Percentiles rank a stretch among this genome's conserved stretches.
phyloP scores from a whole-genome alignment of 2,329 filamentous ascomycete genomes.

The Fusarium ambrosium region DNA sequence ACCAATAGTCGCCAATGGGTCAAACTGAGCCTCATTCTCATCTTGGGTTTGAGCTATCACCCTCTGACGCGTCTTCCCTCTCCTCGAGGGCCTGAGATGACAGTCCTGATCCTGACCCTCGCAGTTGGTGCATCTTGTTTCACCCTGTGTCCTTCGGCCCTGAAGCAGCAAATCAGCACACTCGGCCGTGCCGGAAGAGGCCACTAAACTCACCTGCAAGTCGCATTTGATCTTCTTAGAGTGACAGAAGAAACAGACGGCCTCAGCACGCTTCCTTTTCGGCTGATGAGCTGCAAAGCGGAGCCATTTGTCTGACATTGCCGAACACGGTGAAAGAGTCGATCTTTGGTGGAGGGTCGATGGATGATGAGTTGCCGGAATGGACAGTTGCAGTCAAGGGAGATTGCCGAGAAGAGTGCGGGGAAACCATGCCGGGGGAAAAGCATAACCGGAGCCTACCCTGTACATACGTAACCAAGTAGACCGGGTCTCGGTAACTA shows the following conservation, averaged over 20 bases:
- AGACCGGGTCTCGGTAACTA: background rate
- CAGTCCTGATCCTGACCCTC: conserved; percentile 45
- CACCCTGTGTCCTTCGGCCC: conserved; percentile 41
- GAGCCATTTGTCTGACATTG: conserved; percentile 53
- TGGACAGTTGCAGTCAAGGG: background rate
- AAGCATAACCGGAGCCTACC: background rate
- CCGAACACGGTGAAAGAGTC: conserved; percentile 15
- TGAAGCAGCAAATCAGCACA: conserved; percentile 9
- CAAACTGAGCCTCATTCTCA: background rate
- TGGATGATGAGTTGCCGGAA: background rate
- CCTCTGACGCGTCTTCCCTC: conserved; percentile 40
- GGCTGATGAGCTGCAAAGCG: conserved; percentile 49
- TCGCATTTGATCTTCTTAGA: conserved; percentile 55
- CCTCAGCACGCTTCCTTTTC: conserved; percentile 50
- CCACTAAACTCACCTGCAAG: conserved; percentile 40
- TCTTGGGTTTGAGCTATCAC: conserved; percentile 3
- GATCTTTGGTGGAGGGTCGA: background rate
- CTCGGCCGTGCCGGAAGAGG: background rate
- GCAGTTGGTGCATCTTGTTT: conserved; percentile 48
- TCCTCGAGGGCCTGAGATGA: conserved; percentile 47
- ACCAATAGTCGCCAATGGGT: background rate
- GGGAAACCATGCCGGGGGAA: background rate
- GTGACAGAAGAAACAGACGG: conserved; percentile 49
- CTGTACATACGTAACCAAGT: background rate
- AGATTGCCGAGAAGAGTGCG: conserved; percentile 5